phyloP scores from a whole-genome alignment of 2,329 filamentous ascomycete species.

The Epichloe gansuensis region DNA sequence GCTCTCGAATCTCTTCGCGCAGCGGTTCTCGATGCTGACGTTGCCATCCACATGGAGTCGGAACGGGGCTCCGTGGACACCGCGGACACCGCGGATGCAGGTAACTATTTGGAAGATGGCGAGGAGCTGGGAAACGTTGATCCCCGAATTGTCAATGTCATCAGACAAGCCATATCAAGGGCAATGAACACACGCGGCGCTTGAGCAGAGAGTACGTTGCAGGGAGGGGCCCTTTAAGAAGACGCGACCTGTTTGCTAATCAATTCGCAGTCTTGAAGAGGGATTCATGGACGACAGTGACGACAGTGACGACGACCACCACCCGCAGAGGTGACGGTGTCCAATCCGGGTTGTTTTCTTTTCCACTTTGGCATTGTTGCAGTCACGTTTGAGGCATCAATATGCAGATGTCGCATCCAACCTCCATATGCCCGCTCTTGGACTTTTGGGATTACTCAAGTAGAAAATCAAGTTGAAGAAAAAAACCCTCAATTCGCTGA shows the following conservation, averaged over 20 bases:
- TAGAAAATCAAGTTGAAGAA: background rate
- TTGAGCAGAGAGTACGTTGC: slow-evolving; percentile 58
- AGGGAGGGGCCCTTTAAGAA: background rate
- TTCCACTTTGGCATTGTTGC: background rate
- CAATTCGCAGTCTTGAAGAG: slow-evolving; percentile 15
- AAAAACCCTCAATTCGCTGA: slow-evolving; percentile 2
- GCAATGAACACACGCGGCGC: slow-evolving; percentile 42
- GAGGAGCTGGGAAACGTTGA: slow-evolving; percentile 55
- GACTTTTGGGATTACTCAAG: background rate
- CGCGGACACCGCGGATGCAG: slow-evolving; percentile 40
- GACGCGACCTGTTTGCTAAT: slow-evolving; percentile 8
- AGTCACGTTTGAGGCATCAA: background rate
- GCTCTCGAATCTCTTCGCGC: slow-evolving; percentile 37
- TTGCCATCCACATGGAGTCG: slow-evolving; percentile 37
- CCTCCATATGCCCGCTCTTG: background rate
- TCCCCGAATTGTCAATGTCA: slow-evolving; percentile 30
- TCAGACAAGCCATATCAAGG: slow-evolving; percentile 22
- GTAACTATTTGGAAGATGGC: slow-evolving; percentile 33
- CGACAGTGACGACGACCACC: slow-evolving; percentile 31
- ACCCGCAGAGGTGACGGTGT: slow-evolving; percentile 9
- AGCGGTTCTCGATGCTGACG: slow-evolving; percentile 16
- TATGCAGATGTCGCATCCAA: background rate
- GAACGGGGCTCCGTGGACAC: slow-evolving; percentile 28
- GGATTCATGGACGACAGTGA: slow-evolving; percentile 34
- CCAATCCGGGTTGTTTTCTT: background rate